These are phyloP conservation scores for Fusarium denticulatum DNA, from an alignment of 2,329 filamentous ascomycete species.

Conservation along the genomic window DNA sequence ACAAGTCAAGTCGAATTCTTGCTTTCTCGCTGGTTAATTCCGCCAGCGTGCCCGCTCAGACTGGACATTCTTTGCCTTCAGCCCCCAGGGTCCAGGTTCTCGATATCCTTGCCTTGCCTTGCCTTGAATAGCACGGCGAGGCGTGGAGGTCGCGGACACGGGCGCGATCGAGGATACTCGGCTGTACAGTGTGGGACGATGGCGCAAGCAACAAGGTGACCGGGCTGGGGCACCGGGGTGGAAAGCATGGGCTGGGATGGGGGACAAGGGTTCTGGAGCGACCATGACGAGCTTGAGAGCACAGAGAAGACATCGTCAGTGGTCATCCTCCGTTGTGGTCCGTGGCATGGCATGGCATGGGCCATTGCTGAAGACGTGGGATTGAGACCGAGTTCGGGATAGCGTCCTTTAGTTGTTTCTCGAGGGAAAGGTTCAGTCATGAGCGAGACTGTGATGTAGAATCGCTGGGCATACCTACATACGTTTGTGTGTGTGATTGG, in stretches of 20 bases:
- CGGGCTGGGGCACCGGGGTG: constrained; percentile 39
- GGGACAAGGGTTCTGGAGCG: constrained; percentile 38
- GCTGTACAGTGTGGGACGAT: constrained; percentile 47
- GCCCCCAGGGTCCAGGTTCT: constrained; percentile 13
- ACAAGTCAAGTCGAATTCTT: constrained; percentile 25
- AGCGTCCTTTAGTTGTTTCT: constrained; percentile 22
- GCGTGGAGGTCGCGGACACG: constrained; percentile 42
- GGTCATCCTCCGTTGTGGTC: constrained; percentile 33
- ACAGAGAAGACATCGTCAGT: constrained; percentile 33
- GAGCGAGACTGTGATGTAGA: constrained; percentile 3
- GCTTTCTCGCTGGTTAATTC: constrained; percentile 30
- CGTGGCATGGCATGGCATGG: constrained; percentile 33
- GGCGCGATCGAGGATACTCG: constrained; percentile 43
- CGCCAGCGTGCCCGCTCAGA: constrained; percentile 11
- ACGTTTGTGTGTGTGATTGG: constrained; percentile 6
- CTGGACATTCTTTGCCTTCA: constrained; percentile 17
- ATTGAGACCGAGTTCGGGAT: constrained; percentile 30
- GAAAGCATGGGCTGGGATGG: constrained; percentile 36
- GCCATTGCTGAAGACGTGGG: constrained; percentile 38
- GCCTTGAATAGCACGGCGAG: constrained; percentile 41
- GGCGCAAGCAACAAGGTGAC: constrained; percentile 43
- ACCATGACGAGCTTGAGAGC: constrained; percentile 39
- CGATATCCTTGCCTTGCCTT: constrained; percentile 34
- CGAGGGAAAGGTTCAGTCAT: constrained; percentile 17
- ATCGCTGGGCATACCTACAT: neutral